phyloP scores from a whole-genome alignment of 805 yeast genomes.

The Sugiyamaella boreocaroliniensis region DNA sequence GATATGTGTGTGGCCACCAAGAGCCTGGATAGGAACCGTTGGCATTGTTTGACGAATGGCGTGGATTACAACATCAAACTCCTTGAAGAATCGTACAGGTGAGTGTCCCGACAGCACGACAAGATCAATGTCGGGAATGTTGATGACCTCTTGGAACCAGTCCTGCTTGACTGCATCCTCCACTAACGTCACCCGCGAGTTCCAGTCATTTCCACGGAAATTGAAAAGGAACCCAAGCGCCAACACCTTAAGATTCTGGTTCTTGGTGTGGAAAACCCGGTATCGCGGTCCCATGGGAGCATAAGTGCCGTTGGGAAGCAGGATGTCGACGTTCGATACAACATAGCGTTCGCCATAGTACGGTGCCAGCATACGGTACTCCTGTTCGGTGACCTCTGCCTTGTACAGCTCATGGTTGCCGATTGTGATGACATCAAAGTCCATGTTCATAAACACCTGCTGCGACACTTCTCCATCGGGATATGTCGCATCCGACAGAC shows the following conservation, averaged over 20 bases:
- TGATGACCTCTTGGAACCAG: slow-evolving; percentile 56
- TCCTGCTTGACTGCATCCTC: slow-evolving; percentile 44
- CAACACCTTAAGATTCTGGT: slow-evolving; percentile 46
- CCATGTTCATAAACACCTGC: slow-evolving; percentile 51
- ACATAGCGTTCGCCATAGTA: slow-evolving; percentile 57
- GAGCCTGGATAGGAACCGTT: slow-evolving; percentile 61
- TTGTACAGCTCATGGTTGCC: slow-evolving; percentile 90
- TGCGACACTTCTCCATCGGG: slow-evolving; percentile 66
- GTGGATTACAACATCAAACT: slow-evolving; percentile 42
- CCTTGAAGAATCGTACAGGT: slow-evolving; percentile 60
- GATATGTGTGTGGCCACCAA: slow-evolving; percentile 93
- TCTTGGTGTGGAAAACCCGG: slow-evolving; percentile 58
- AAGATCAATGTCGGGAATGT: slow-evolving; percentile 47
- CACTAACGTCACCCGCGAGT: slow-evolving; percentile 60
- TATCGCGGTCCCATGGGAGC: slow-evolving; percentile 64
- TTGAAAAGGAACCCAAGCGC: slow-evolving; percentile 77
- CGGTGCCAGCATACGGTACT: slow-evolving; percentile 53
- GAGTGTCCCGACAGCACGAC: slow-evolving; percentile 72
- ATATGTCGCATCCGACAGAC: slow-evolving; percentile 68
- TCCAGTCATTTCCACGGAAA: slow-evolving; percentile 53
- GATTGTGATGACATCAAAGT: slow-evolving; percentile 72
- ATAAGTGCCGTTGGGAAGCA: slow-evolving; percentile 33
- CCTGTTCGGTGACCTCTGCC: slow-evolving; percentile 56
- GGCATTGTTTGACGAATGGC: slow-evolving; percentile 56
- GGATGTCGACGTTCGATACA: slow-evolving; percentile 35